A percentile compares a stretch with the other conserved stretches of the same genome.
phyloP scores from a whole-genome alignment of 2,329 filamentous ascomycete genomes.

The Chaetoscypha palmicola region DNA sequence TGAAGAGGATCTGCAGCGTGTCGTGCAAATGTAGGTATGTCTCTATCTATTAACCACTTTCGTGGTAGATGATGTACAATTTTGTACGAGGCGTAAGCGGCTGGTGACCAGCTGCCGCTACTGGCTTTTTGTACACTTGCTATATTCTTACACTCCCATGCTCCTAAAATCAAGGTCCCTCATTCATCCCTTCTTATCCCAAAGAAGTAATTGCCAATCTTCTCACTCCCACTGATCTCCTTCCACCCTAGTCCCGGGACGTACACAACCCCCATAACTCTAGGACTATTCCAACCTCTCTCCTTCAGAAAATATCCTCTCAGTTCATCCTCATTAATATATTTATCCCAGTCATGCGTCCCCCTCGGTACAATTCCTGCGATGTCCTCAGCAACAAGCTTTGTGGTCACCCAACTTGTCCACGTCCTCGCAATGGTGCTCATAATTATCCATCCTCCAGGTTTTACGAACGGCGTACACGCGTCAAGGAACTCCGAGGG shows the following conservation, averaged over 20 bases:
- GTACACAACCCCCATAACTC: constrained; percentile 78
- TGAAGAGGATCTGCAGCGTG: no score
- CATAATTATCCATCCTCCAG: constrained; percentile 87
- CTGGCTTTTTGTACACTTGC: no score
- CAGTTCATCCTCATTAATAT: constrained; percentile 81
- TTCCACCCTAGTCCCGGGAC: constrained; percentile 87
- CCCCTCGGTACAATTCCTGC: constrained; percentile 81
- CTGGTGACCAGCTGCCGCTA: no score
- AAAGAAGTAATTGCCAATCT: constrained; percentile 94
- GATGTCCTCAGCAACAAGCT: constrained; percentile 83
- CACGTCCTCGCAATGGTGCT: constrained; percentile 89
- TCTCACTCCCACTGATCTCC: constrained; percentile 72
- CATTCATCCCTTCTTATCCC: constrained; percentile 55
- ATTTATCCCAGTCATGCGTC: constrained; percentile 95
- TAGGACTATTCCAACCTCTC: constrained; percentile 51
- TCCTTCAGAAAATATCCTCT: constrained; percentile 45
- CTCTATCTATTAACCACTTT: no score
- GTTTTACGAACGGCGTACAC: constrained; percentile 69
- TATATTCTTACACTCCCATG: no score
- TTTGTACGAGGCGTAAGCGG: no score
- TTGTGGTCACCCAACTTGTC: constrained; percentile 86
- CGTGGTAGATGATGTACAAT: no score
- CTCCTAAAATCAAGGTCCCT: no score
- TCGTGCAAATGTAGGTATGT: no score
- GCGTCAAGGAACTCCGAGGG: constrained; percentile 67